Conservation (phyloP, 768 basidiomycete genomes). For the Termitomyces sp. region DNA sequence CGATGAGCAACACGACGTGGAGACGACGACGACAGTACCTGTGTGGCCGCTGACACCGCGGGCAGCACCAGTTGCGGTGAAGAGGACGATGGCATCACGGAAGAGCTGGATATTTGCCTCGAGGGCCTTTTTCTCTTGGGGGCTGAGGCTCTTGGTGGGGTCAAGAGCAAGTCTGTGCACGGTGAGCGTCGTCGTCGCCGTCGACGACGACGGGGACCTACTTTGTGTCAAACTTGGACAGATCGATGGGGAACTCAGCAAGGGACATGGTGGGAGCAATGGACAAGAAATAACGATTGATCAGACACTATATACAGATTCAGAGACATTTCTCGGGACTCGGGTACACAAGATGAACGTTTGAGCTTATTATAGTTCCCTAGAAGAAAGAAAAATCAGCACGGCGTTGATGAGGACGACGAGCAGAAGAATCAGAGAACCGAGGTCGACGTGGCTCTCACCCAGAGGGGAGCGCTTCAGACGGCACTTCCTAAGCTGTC, state of each 20-base stretch:
- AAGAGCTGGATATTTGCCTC: slow-evolving; percentile 71
- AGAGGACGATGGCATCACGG: slow-evolving; percentile 80
- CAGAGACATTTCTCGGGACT: slow-evolving; percentile 3
- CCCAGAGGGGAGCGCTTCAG: slow-evolving; percentile 35
- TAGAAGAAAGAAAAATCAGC: background rate
- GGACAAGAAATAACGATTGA: too few species aligned
- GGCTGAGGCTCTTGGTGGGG: slow-evolving; percentile 55
- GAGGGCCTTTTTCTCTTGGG: slow-evolving; percentile 55
- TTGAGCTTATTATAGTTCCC: background rate
- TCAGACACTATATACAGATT: background rate
- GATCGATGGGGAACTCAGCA: slow-evolving; percentile 70
- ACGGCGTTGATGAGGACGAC: background rate
- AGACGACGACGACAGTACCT: slow-evolving; percentile 23
- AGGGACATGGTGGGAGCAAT: slow-evolving; percentile 17
- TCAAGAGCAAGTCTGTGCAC: slow-evolving; percentile 60
- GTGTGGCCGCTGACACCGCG: slow-evolving; percentile 86
- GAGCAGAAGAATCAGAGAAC: slow-evolving; percentile 41
- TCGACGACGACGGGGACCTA: slow-evolving; percentile 19
- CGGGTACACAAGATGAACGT: background rate
- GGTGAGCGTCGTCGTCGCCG: background rate
- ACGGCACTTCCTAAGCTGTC: slow-evolving; percentile 57
- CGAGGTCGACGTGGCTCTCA: slow-evolving; percentile 42
- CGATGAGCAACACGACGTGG: background rate
- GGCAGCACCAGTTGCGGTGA: slow-evolving; percentile 82
- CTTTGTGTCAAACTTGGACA: slow-evolving; percentile 66